Evolutionary conservation across 176 grass and related monocot species (phyloP).

Genomic region (Saccharum officinarum): DNA sequence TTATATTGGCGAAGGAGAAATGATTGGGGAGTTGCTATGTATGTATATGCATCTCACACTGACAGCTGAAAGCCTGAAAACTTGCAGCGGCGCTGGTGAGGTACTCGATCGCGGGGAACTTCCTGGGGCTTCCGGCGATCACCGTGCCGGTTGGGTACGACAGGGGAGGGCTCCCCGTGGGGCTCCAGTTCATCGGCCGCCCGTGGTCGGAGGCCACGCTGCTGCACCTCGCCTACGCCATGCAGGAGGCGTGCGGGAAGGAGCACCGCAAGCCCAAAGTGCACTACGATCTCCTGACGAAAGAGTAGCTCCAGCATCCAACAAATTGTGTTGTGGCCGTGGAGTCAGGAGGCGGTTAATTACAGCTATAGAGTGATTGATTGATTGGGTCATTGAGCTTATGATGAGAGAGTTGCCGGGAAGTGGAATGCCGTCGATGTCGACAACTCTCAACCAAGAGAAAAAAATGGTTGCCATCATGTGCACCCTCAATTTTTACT

Average conservation of each 20-base stretch:
- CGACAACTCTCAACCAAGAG: no score
- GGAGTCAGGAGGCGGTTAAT: not conserved
- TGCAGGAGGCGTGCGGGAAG: constrained; percentile 54
- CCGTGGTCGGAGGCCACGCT: constrained; percentile 90
- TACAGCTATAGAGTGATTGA: not conserved
- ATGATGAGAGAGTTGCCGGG: no score
- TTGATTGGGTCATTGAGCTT: no score
- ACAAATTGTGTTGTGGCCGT: no score
- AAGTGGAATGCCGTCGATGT: no score
- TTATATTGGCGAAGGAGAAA: no score
- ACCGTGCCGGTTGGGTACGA: constrained; percentile 74
- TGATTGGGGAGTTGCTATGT: no score
- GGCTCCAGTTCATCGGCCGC: constrained; percentile 82
- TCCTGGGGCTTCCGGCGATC: constrained; percentile 89
- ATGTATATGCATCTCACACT: not conserved
- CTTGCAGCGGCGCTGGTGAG: constrained; percentile 70
- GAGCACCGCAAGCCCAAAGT: constrained; percentile 54
- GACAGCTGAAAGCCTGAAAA: not conserved
- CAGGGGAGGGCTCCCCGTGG: constrained; percentile 69
- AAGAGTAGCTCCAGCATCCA: not conserved
- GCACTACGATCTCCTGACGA: constrained; percentile 68
- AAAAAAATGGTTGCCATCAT: no score
- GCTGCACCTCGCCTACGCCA: constrained; percentile 73
- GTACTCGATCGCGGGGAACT: constrained; percentile 91
- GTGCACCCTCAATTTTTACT: no score